A percentile compares a stretch with the other conserved stretches of the same genome.
These are phyloP conservation scores for Rhytidiadelphus loreus DNA, from an alignment of 225 moss, liverwort and hornwort genomes.

Conservation along the genomic window DNA sequence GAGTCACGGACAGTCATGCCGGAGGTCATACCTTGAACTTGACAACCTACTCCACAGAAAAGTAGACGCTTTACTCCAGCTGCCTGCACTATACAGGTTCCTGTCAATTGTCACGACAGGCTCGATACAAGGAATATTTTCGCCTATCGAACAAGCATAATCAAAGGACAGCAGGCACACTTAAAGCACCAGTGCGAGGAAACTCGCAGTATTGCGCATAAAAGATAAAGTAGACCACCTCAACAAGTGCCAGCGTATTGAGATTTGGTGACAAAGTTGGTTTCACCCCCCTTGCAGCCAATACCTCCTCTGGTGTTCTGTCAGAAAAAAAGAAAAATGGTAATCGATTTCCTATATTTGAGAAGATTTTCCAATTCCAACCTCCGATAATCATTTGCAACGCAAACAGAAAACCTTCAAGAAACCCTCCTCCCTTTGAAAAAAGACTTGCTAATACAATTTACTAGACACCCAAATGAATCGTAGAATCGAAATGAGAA, in stretches of 20 bases:
- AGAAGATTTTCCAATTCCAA: neutral
- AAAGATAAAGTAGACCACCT: conserved; percentile 37
- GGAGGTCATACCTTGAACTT: conserved; percentile 71
- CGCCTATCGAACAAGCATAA: neutral
- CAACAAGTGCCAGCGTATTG: conserved; percentile 90
- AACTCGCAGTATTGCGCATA: neutral
- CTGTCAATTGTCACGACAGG: neutral
- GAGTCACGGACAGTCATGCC: neutral
- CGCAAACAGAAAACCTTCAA: neutral
- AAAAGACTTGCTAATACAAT: neutral
- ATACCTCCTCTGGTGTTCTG: conserved; percentile 91
- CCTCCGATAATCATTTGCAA: neutral
- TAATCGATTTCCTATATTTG: neutral
- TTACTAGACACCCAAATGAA: neutral
- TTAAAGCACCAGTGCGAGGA: neutral
- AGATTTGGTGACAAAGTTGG: conserved; percentile 96
- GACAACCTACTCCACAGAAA: conserved; percentile 98
- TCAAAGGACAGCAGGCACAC: neutral
- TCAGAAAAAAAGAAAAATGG: neutral
- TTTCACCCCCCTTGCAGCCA: conserved; percentile 95
- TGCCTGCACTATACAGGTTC: conserved; percentile 41
- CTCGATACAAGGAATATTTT: neutral
- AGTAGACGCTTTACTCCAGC: conserved; percentile 96
- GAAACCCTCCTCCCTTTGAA: neutral
- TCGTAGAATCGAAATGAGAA: neutral